A percentile compares a stretch with the other conserved stretches of the same genome.
Evolutionary conservation across 2,329 filamentous ascomycete genomes (phyloP).

Genomic region (Fusarium sp.): DNA sequence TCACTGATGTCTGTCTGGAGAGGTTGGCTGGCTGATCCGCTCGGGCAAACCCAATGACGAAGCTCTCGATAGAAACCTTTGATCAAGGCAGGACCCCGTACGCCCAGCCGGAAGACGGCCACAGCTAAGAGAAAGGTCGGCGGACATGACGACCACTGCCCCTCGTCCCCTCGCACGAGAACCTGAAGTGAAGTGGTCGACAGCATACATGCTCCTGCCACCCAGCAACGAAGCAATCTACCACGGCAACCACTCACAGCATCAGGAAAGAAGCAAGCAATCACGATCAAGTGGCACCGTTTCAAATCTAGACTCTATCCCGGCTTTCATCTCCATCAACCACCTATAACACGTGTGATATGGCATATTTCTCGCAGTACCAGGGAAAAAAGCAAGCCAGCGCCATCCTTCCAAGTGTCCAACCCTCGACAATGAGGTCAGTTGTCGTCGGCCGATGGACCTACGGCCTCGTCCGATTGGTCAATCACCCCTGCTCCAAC

Average conservation of each 20-base stretch:
- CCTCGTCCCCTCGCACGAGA: background rate
- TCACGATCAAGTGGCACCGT: conserved; percentile 20
- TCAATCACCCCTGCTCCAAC: conserved; percentile 24
- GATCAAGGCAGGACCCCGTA: conserved; percentile 16
- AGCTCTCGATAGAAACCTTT: background rate
- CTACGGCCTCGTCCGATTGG: conserved; percentile 34
- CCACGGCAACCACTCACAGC: conserved; percentile 18
- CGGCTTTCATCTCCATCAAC: conserved; percentile 10
- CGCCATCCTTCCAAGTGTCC: conserved; percentile 7
- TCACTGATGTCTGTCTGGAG: background rate
- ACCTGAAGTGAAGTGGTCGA: background rate
- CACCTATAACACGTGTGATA: conserved; percentile 32
- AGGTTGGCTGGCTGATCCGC: background rate
- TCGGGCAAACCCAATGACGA: conserved; percentile 24
- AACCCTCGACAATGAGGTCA: conserved; percentile 39
- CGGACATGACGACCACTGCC: conserved; percentile 30
- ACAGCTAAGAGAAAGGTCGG: conserved; percentile 11
- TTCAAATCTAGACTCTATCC: conserved; percentile 16
- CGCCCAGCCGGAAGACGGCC: conserved; percentile 39
- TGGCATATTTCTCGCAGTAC: conserved; percentile 2
- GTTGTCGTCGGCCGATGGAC: conserved; percentile 35
- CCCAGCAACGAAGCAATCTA: conserved; percentile 4
- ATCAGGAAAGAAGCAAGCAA: conserved; percentile 18
- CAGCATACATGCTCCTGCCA: conserved; percentile 8
- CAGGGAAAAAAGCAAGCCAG: conserved; percentile 8